These are phyloP conservation scores for Solanum virginianum DNA, from an alignment of 257 asterid species.

Conservation along the genomic window DNA sequence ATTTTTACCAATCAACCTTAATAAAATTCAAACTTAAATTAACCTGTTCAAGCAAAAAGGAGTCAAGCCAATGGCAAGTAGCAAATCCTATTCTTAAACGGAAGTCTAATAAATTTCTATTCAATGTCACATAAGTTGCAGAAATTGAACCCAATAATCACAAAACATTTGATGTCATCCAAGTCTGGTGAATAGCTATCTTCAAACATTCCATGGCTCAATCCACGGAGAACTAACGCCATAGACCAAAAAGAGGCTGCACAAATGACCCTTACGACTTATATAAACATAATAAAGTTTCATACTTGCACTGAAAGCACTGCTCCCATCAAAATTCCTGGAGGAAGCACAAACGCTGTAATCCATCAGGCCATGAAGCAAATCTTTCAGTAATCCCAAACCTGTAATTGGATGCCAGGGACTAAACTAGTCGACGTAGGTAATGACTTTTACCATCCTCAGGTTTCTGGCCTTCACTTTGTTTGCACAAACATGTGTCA, in stretches of 20 bases:
- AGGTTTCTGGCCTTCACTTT: slow-evolving; percentile 8
- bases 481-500: slow-evolving; percentile 11
- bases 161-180: not conserved
- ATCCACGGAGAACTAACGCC: not conserved
- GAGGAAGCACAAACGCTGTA: not conserved
- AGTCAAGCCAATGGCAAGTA: not conserved
- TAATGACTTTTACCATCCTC: slow-evolving; percentile 20
- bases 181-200: not conserved
- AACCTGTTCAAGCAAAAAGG: not conserved
- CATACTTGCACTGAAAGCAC: not conserved
- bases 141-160: not conserved
- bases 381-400: not conserved
- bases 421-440: slow-evolving; percentile 13
- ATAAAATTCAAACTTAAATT: not conserved
- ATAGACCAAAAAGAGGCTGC: not conserved
- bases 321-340: not conserved
- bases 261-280: not conserved
- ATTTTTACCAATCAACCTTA: not conserved
- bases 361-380: not conserved
- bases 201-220: not conserved
- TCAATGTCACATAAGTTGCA: not conserved
- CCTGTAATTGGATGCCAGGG: not conserved
- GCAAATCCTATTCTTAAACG: not conserved
- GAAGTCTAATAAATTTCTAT: not conserved
- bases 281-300: not conserved